These are phyloP conservation scores for Geranium brycei DNA, from an alignment of 345 rosid genomes.

Conservation along the genomic window DNA sequence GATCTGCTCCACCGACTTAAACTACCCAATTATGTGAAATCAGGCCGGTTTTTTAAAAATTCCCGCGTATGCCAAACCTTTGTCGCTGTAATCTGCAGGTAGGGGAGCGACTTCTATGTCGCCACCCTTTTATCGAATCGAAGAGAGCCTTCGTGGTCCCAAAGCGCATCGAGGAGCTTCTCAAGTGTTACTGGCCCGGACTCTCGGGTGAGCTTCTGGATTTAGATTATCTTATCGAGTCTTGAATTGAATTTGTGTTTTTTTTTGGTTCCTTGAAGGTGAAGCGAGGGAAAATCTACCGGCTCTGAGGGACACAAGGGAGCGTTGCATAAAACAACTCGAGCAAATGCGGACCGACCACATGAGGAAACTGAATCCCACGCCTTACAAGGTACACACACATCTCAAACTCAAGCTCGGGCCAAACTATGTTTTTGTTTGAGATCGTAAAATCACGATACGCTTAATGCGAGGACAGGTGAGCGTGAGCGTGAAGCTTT, in stretches of 20 bases:
- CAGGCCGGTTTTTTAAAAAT: too few relatives aligned
- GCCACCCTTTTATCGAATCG: conserved; percentile 92
- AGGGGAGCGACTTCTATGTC: conserved; percentile 80
- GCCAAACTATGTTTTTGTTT: not conserved
- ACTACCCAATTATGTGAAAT: too few relatives aligned
- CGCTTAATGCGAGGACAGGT: conserved; percentile 29
- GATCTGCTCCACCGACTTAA: too few relatives aligned
- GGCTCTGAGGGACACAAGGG: conserved; percentile 47
- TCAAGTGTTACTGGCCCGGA: conserved; percentile 90
- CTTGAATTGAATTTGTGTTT: not conserved
- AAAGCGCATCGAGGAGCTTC: conserved; percentile 73
- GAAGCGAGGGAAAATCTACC: conserved; percentile 59
- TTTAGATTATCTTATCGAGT: not conserved
- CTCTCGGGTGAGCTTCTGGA: conserved; percentile 38
- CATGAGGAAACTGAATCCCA: conserved; percentile 85
- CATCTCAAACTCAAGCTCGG: not conserved
- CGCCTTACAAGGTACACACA: conserved; percentile 70
- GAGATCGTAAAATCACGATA: not conserved
- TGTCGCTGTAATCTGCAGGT: conserved; percentile 30
- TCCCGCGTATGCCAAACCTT: too few relatives aligned
- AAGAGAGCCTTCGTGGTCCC: conserved; percentile 95
- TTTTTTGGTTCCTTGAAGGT: conserved; percentile 24
- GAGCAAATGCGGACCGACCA: conserved; percentile 89
- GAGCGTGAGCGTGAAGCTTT: conserved; percentile 72
- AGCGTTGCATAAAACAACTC: conserved; percentile 72